phyloP scores from a whole-genome alignment of 1,139 yeast genomes.

The Protomyces gravidus region DNA sequence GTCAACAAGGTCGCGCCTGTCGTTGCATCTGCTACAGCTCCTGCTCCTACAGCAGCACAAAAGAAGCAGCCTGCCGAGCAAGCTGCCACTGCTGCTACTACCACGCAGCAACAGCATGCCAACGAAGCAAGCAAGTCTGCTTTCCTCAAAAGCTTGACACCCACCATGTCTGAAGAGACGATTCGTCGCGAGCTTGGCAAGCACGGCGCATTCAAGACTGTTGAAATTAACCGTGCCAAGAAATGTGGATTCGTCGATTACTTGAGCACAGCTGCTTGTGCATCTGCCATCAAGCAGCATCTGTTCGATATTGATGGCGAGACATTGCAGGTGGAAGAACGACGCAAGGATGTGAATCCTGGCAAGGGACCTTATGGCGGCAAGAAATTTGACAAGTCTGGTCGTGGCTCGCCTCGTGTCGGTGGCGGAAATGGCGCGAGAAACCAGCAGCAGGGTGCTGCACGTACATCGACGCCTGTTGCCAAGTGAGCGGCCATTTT shows the following conservation, averaged over 20 bases:
- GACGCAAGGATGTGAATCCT: conserved; percentile 16
- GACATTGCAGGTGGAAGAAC: conserved; percentile 19
- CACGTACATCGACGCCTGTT: neutral
- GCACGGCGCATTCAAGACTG: conserved; percentile 41
- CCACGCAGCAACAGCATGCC: conserved; percentile 22
- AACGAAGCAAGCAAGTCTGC: conserved; percentile 38
- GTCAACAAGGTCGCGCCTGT: conserved; percentile 27
- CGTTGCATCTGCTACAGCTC: conserved; percentile 20
- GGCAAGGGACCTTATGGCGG: conserved; percentile 17
- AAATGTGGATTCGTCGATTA: conserved; percentile 45
- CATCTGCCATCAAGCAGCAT: conserved; percentile 38
- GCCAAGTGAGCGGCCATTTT: neutral
- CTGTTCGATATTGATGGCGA: conserved; percentile 8
- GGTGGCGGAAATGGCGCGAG: neutral
- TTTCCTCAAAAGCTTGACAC: conserved; percentile 42
- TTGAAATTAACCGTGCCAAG: conserved; percentile 41
- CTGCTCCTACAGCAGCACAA: conserved; percentile 14
- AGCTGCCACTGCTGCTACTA: neutral
- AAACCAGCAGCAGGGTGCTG: neutral
- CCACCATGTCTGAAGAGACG: conserved; percentile 37
- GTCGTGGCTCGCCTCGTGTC: neutral
- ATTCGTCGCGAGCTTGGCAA: conserved; percentile 39
- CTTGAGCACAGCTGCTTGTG: conserved; percentile 39
- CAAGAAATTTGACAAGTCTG: neutral
- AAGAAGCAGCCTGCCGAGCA: conserved; percentile 1